A percentile compares a stretch with the other conserved stretches of the same genome.
These are phyloP conservation scores for Fusarium proliferatum DNA, from an alignment of 2,329 filamentous ascomycete genomes.

Conservation along the genomic window DNA sequence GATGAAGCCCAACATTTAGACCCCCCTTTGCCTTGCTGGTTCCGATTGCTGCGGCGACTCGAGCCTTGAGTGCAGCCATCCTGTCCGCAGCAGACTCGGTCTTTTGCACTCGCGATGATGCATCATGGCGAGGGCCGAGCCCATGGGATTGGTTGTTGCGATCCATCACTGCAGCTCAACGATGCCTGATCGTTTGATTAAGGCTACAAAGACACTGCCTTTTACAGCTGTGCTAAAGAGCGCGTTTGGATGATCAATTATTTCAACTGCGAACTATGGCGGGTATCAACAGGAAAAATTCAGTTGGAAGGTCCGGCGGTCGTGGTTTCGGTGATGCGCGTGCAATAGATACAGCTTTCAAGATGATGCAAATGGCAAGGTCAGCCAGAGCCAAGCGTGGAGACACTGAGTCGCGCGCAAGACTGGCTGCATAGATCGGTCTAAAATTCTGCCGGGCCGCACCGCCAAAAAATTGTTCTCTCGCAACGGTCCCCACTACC, in stretches of 20 bases:
- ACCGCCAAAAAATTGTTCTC: conserved; percentile 60
- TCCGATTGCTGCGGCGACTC: conserved; percentile 80
- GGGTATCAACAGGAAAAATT: neutral
- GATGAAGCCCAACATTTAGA: conserved; percentile 80
- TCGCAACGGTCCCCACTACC: conserved; percentile 38
- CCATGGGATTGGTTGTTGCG: conserved; percentile 61
- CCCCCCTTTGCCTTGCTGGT: conserved; percentile 71
- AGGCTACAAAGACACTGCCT: neutral
- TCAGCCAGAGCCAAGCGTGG: conserved; percentile 1
- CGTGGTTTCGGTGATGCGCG: neutral
- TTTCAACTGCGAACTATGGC: neutral
- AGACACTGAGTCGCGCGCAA: conserved; percentile 27
- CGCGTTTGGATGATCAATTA: neutral
- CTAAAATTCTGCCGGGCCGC: conserved; percentile 55
- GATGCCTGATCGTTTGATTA: neutral
- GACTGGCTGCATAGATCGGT: conserved; percentile 9
- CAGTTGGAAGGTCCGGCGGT: neutral
- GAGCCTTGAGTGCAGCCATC: conserved; percentile 81
- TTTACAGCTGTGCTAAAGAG: neutral
- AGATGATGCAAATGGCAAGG: conserved; percentile 28
- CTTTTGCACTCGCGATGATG: conserved; percentile 65
- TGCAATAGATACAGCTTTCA: conserved; percentile 1
- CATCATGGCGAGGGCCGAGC: conserved; percentile 67
- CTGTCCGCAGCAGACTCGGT: conserved; percentile 70
- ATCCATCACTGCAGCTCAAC: conserved; percentile 56